Percentiles rank a stretch among this genome's conserved stretches.
phyloP scores from a whole-genome alignment of 345 rosid genomes.

The Hibiscus syriacus region DNA sequence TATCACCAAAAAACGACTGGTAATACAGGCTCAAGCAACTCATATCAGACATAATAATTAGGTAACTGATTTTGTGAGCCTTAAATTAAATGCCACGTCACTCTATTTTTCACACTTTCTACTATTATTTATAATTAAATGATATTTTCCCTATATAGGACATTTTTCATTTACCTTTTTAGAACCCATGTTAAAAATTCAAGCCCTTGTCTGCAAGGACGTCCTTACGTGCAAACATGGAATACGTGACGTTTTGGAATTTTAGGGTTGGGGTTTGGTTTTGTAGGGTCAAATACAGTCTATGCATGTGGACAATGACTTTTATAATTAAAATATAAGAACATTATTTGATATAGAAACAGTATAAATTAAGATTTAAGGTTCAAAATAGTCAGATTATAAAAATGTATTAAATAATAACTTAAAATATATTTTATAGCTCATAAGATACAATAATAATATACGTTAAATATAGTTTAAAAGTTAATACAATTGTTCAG shows the following conservation, averaged over 20 bases:
- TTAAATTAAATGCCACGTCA: neutral
- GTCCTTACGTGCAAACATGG: conserved; percentile 16
- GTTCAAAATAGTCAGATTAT: no score
- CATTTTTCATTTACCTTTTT: no score
- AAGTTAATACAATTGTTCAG: neutral
- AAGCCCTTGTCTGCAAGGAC: no score
- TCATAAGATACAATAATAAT: neutral
- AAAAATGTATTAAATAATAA: no score
- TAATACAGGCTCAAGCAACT: conserved; percentile 13
- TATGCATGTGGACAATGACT: no score
- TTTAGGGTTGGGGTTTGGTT: conserved; percentile 27
- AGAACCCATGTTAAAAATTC: neutral
- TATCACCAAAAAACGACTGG: neutral
- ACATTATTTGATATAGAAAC: no score
- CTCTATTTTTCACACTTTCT: neutral
- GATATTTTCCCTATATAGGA: no score
- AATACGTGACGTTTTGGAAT: conserved; percentile 8
- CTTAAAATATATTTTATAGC: no score
- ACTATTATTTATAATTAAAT: no score
- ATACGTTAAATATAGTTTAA: neutral
- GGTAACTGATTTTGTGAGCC: conserved; percentile 10
- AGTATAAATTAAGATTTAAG: no score
- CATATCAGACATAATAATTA: conserved; percentile 5
- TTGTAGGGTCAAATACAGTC: conserved; percentile 15
- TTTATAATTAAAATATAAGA: no score